Base-by-base conservation (phyloP, 2,329 filamentous ascomycete genomes). In the Diaporthe longicolla region DNA sequence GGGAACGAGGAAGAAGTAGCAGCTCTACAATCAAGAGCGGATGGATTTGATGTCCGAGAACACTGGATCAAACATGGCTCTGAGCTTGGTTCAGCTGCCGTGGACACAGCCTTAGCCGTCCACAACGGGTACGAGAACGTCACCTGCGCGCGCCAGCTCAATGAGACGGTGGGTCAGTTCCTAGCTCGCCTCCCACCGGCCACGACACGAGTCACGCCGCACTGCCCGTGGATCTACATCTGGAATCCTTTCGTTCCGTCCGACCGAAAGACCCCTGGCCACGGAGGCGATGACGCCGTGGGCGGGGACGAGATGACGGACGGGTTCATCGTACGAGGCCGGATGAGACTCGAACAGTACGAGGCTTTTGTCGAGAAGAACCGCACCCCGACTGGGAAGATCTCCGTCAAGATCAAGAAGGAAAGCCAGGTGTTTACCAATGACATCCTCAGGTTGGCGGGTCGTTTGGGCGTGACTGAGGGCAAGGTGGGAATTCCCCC, bases 151-250 rank as follows among this genome's bases (percentile, higher is more conserved):
- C 58, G 37, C 4, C 58, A 61, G 58, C 58, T 61, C n/a, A 5
- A 43, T 2, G 58, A 65, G 61, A 50, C 43, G 61, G 43, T 66
- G 43, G 43, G 21, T 37, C 61, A 66, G 43, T 66, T 50, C 29
- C 61, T 66, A 7, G 26, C 43, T 26, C 43, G 61, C 35, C 21
- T 50, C 8, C 43, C 61, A 24, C 61, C 43, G 21, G 26, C 40
- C 2, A 66, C 61, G 13, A 50, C 43, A 37, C 19, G 29, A 24
- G 43, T 66, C 61, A 66, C 43, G 43, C 11, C 10, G 11, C 21
- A 24, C 26, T 66, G 61, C n/a, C 61, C 26, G 24, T 66, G 43
- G 29, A 50, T 66, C 61, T 66, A 66, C 43, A 66, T 35, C 43
- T 66, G 61, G 26, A 66, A 66, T 29, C 61, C 43, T 35, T 50